A percentile compares a stretch with the other conserved stretches of the same genome.
phyloP scores from a whole-genome alignment of 805 yeast genomes.

The Candida fluviatilis region DNA sequence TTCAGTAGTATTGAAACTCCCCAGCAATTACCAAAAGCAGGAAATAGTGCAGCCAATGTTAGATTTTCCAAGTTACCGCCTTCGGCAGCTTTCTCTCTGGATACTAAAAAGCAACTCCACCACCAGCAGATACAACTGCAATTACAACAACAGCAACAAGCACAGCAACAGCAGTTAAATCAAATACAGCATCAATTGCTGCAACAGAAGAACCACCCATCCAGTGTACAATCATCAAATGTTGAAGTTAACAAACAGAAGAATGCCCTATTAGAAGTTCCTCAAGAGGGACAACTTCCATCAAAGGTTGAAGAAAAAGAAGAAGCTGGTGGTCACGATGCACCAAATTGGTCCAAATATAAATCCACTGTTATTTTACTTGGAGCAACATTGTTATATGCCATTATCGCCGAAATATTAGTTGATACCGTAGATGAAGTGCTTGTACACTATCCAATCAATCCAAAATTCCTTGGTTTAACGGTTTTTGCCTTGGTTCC shows the following conservation, averaged over 20 bases:
- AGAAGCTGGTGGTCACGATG: conserved; percentile 76
- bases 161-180: background rate
- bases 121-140: background rate
- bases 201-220: background rate
- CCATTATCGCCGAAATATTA: conserved; percentile 88
- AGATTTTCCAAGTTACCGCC: conserved; percentile 11
- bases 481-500: conserved; percentile 96
- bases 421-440: conserved; percentile 93
- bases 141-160: background rate
- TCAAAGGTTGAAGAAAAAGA: conserved; percentile 7
- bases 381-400: conserved; percentile 82
- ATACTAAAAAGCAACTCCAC: background rate
- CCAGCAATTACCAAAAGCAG: conserved; percentile 8
- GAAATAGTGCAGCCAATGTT: conserved; percentile 7
- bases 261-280: background rate
- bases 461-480: conserved; percentile 87
- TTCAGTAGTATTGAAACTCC: conserved; percentile 26
- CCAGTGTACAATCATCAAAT: background rate
- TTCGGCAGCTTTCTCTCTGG: conserved; percentile 9
- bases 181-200: background rate
- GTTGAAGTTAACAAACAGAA: background rate
- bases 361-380: conserved; percentile 81
- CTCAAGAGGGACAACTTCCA: background rate
- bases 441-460: conserved; percentile 68
- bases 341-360: conserved; percentile 92